These are phyloP conservation scores for Aspergillus baeticus DNA, from an alignment of 495 filamentous ascomycete species.

Conservation along the genomic window DNA sequence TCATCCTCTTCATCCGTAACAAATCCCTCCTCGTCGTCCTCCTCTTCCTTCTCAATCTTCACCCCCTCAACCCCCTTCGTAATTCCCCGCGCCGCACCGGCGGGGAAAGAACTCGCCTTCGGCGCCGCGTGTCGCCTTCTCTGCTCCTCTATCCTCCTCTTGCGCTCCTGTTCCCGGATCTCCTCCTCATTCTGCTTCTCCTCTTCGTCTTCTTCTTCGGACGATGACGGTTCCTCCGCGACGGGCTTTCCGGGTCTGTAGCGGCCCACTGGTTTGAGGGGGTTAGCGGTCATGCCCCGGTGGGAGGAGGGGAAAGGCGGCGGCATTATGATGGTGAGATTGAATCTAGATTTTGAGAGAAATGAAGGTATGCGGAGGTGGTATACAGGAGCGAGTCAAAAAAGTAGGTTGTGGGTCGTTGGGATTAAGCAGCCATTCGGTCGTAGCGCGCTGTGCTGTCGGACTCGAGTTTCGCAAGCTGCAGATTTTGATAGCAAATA, in stretches of 20 bases:
- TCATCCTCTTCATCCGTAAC: conserved; percentile 69
- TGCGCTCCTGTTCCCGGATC: conserved; percentile 32
- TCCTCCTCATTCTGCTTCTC: conserved; percentile 46
- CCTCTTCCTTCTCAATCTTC: conserved; percentile 23
- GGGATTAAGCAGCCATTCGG: too few relatives aligned
- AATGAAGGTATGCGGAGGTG: too few relatives aligned
- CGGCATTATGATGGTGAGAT: conserved; percentile 58
- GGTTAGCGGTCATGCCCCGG: conserved; percentile 95
- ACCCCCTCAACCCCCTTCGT: conserved; percentile 28
- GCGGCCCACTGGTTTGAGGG: conserved; percentile 63
- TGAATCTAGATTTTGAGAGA: too few relatives aligned
- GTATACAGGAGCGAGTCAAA: too few relatives aligned
- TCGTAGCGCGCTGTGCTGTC: too few relatives aligned
- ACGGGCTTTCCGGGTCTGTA: conserved; percentile 84
- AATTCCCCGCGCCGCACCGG: conserved; percentile 40
- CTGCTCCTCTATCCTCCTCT: conserved; percentile 29
- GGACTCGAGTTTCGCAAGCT: too few relatives aligned
- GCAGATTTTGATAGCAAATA: background rate
- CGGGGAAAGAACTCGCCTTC: conserved; percentile 63
- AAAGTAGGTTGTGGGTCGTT: too few relatives aligned
- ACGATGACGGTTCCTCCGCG: conserved; percentile 64
- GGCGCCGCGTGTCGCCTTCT: conserved; percentile 43
- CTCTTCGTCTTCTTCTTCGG: conserved; percentile 58
- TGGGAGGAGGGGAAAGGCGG: conserved; percentile 43
- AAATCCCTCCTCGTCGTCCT: conserved; percentile 69